These are phyloP conservation scores for Erythrobasidium yunnanense DNA, from an alignment of 768 basidiomycete genomes.

Conservation along the genomic window DNA sequence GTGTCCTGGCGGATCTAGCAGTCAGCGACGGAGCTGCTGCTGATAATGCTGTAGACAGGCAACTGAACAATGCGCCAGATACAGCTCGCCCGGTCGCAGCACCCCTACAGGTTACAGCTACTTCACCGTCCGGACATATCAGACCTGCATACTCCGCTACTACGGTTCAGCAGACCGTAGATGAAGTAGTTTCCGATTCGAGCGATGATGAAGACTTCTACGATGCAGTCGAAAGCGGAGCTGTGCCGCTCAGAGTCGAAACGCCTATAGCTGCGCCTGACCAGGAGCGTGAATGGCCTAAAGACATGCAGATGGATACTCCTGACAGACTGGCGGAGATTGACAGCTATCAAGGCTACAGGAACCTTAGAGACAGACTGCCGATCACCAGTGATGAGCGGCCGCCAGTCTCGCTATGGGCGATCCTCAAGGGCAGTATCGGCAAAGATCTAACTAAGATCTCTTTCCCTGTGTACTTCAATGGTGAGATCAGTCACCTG, in stretches of 20 bases:
- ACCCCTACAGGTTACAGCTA: not conserved
- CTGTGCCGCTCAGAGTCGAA: slow-evolving; percentile 60
- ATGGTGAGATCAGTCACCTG: slow-evolving; percentile 46
- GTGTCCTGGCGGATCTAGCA: slow-evolving; percentile 11
- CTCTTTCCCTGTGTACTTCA: slow-evolving; percentile 84
- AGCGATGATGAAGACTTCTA: slow-evolving; percentile 77
- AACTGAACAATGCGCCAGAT: not conserved
- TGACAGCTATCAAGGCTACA: slow-evolving; percentile 58
- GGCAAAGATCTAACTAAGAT: slow-evolving; percentile 96
- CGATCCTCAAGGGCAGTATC: slow-evolving; percentile 84
- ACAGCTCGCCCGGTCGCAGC: not conserved
- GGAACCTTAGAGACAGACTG: slow-evolving; percentile 52
- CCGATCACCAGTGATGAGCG: slow-evolving; percentile 62
- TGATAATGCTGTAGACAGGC: not conserved
- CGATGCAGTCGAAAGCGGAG: slow-evolving; percentile 81
- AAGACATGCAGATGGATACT: slow-evolving; percentile 4
- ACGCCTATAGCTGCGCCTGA: slow-evolving; percentile 50
- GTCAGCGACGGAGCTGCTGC: not conserved
- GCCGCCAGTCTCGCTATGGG: slow-evolving; percentile 74
- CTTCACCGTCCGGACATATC: not conserved
- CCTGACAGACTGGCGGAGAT: slow-evolving; percentile 24
- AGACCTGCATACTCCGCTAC: not conserved
- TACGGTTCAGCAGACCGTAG: slow-evolving; percentile 34
- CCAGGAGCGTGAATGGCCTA: slow-evolving; percentile 28
- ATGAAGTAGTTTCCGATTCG: slow-evolving; percentile 38